Conservation (phyloP, 805 yeast genomes). For the Ogataea thermomethanolica region DNA sequence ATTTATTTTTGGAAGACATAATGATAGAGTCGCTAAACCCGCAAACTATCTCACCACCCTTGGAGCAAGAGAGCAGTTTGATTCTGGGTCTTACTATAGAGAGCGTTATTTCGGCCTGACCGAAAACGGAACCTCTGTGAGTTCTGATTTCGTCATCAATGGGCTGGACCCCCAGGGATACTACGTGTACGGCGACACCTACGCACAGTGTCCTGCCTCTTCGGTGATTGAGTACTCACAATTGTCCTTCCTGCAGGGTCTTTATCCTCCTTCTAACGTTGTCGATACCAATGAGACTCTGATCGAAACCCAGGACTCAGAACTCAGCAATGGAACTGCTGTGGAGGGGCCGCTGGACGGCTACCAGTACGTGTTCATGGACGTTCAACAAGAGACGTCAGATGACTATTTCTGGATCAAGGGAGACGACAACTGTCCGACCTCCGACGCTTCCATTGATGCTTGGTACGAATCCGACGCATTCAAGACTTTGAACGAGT, state of each 20-base stretch:
- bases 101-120: constrained; percentile 41
- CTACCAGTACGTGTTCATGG: constrained; percentile 44
- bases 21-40: constrained; percentile 47
- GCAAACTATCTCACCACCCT: constrained; percentile 40
- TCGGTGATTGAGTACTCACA: constrained; percentile 41
- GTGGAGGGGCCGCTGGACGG: constrained; percentile 40
- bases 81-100: constrained; percentile 40
- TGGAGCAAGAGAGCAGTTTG: constrained; percentile 38
- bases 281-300: constrained; percentile 25
- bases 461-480: constrained; percentile 29
- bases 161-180: constrained; percentile 35
- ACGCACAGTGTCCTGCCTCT: constrained; percentile 36
- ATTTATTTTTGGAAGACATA: constrained; percentile 46
- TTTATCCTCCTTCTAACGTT: constrained; percentile 41
- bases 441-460: constrained; percentile 33
- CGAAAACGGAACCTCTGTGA: constrained; percentile 21
- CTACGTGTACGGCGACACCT: constrained; percentile 36
- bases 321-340: constrained; percentile 38
- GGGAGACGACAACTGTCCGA: constrained; percentile 43
- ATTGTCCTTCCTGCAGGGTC: constrained; percentile 43
- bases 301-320: constrained; percentile 31
- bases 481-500: constrained; percentile 33
- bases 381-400: constrained; percentile 34
- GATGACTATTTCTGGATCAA: constrained; percentile 39
- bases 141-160: constrained; percentile 30